Conservation (phyloP, 768 basidiomycete genomes). For the Rubroboletus pulcherrimus region DNA sequence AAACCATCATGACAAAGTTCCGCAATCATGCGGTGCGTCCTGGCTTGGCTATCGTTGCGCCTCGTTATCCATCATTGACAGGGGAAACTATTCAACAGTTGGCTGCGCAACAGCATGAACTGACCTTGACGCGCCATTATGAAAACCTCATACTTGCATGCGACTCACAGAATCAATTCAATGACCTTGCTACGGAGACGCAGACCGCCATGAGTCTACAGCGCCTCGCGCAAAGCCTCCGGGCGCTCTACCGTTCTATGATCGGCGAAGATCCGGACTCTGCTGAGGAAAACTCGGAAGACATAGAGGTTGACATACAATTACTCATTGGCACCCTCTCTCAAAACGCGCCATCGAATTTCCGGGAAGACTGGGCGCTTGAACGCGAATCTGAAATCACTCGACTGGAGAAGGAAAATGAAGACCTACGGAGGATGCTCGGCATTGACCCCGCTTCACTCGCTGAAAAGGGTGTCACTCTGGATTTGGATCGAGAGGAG, state of each 20-base stretch:
- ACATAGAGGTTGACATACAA: slow-evolving; percentile 40
- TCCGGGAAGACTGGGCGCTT: slow-evolving; percentile 75
- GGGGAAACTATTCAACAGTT: slow-evolving; percentile 43
- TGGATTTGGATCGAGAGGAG: slow-evolving; percentile 48
- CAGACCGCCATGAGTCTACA: slow-evolving; percentile 65
- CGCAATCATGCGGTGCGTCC: slow-evolving; percentile 79
- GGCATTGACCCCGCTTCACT: slow-evolving; percentile 64
- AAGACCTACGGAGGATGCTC: slow-evolving; percentile 66
- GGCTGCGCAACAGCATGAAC: slow-evolving; percentile 89
- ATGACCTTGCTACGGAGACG: slow-evolving; percentile 55
- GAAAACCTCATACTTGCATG: slow-evolving; percentile 71
- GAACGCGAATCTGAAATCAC: slow-evolving; percentile 86
- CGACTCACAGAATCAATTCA: slow-evolving; percentile 52
- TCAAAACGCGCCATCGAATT: slow-evolving; percentile 35
- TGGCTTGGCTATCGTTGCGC: neutral
- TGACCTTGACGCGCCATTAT: slow-evolving; percentile 85
- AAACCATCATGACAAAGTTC: slow-evolving; percentile 96
- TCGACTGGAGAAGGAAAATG: slow-evolving; percentile 81
- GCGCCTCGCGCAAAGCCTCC: slow-evolving; percentile 66
- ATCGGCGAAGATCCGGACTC: slow-evolving; percentile 51
- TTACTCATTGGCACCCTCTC: slow-evolving; percentile 43
- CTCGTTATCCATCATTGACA: slow-evolving; percentile 3
- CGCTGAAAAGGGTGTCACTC: slow-evolving; percentile 46
- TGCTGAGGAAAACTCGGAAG: slow-evolving; percentile 25
- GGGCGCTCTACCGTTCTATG: slow-evolving; percentile 68